Evolutionary conservation across 176 grass and related monocot genomes (phyloP), one percentile per base, ranked within the genome.

Genomic region (Musa acuminata): DNA sequence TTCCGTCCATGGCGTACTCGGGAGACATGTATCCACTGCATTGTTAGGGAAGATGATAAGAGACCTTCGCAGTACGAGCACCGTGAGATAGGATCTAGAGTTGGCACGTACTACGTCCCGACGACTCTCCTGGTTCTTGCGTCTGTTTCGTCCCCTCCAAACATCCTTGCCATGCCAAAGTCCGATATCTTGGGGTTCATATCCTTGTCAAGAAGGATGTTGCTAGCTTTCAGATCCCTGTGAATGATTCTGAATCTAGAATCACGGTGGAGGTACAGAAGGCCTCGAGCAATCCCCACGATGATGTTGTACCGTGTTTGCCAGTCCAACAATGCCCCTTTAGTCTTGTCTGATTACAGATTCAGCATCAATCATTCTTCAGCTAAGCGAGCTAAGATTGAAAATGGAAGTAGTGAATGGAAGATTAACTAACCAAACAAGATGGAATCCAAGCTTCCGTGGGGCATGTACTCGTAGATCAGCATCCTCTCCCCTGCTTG

Each of bases 211-310:
- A 77, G 62, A 26, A 77, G 75, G 67, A 77, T 60, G 43, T 77
- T 77, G 57, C 75, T 54, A 12, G 69, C 69, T 72, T 72, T 72
- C 2, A 72, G 2, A 11, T 67, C 64, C 35, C 64, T 67, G 2
- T 76, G 74, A 27, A 76, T 76, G 8, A 77, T 77, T 66, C 62
- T 77, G 1, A 77, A 60, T 23, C 75, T 77, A 24, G 75, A 77
- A 77, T 77, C 75, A 16, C 67, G 75, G 52, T 77, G 75, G 25
- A 77, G 62, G 14, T 77, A 77, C 52, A 77, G 60, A 53, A 77
- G 75, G 7, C 62, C 75, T 17, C 75, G 75, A 26, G 59, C 75
- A 11, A 77, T 77, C 60, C 75, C 75, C 29, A 52, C 6, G 26
- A 67, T 64, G 48, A 77, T 77, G 13, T 53, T 53, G 49, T 19